Conservation (phyloP, 306 rosid genomes). For the Arachis stenosperma region DNA sequence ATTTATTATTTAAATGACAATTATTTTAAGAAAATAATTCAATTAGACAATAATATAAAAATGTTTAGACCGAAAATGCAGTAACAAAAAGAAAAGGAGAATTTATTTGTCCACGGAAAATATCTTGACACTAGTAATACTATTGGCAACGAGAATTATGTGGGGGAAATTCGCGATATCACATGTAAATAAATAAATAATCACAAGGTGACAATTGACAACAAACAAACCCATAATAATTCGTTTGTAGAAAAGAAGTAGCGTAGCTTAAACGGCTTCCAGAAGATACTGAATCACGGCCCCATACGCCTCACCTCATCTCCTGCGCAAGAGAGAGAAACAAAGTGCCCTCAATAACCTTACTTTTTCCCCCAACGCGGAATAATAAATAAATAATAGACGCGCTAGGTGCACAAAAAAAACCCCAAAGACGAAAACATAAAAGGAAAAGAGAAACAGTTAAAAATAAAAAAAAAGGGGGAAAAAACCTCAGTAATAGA, state of each 20-base stretch:
- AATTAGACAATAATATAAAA: no score
- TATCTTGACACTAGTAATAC: no score
- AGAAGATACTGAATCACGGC: constrained; percentile 40
- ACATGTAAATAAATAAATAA: not conserved
- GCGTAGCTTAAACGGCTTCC: constrained; percentile 46
- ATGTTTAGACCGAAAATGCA: no score
- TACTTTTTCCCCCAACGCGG: constrained; percentile 34
- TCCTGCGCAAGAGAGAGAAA: not conserved
- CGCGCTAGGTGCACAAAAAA: constrained; percentile 16
- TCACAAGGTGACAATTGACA: not conserved
- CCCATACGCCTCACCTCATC: constrained; percentile 27
- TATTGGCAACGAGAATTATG: no score
- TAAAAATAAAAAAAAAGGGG: not conserved
- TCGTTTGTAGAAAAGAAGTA: not conserved
- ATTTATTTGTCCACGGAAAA: no score
- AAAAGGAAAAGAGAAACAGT: not conserved
- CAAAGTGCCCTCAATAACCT: constrained; percentile 21
- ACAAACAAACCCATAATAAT: not conserved
- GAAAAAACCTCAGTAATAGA: not conserved
- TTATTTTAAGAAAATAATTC: no score
- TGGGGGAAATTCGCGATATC: no score
- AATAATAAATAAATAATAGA: not conserved
- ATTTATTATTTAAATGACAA: no score
- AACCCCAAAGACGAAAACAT: not conserved
- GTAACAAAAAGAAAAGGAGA: no score